Base-by-base conservation (phyloP, 169 alveolate species). In the Eimeria praecox region DNA sequence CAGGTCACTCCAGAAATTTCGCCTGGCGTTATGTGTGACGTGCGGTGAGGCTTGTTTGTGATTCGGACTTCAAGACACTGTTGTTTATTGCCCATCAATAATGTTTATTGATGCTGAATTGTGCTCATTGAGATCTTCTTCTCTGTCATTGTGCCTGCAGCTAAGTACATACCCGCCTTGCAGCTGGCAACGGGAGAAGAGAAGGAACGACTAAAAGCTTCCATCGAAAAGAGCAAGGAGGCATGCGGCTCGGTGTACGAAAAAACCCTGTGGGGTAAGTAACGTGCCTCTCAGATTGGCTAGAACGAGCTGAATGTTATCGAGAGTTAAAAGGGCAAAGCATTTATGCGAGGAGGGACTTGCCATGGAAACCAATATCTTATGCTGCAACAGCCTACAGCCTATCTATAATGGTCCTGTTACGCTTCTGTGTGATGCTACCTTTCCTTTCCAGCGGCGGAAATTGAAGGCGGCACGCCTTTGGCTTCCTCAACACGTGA, bases 181-280 rank as follows among this genome's bases (percentile, higher is more conserved):
- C 93, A 87, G 42, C 83, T 87, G 33, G 93, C 93, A 56, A 38
- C 59, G 49, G 93, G 93, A n/a, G 83, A 59, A 64, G 93, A 33
- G 78, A 33, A 16, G 69, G 80, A 44, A 20, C 46, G 30, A 38
- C 92, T 86, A 54, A 56, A 5, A 30, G 44, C 80, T 14, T 86
- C 92, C 30, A 54, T 86, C n/a, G 92, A 86, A 24, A 86, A 22
- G 78, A 86, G 92, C 92, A 86, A 56, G 56, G 82, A 86, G 54
- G 78, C 78, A 44, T 86, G 92, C 92, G 92, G 46, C 0, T 1
- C 30, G 42, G 78, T 86, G 22, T 86, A 86, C 42, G 69, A 56
- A 44, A 18, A 12, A 22, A 59, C 92, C 18, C 40, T 20, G 3
- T 86, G 92, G 92, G 75, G 92, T 86, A 33, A 16, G 92, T 16